Evolutionary conservation across 768 basidiomycete species (phyloP), one percentile per base, ranked within the genome.

Genomic region (Lactarius quietus): DNA sequence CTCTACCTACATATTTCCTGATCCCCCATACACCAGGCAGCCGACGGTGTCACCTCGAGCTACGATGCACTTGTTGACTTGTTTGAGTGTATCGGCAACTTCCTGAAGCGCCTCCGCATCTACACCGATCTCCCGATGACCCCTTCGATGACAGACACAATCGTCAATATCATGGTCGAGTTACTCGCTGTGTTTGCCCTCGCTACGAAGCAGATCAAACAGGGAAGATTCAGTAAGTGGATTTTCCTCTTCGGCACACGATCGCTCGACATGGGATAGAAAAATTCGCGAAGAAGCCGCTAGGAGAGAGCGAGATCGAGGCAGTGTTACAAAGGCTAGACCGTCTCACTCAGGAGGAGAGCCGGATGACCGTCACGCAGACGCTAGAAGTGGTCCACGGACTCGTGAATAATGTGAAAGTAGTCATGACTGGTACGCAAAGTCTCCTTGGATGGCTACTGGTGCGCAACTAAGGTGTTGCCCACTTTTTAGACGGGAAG

Each of bases 251-350:
- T 12, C 6, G 2, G 12, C 18, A 6, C 3, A 38, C 9, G 5
- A 26, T n/a, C 0, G 18, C 51, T 64, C 12, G 53, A 20, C 2
- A 3, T 10, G 17, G 26, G 1, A 23, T 45, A 63, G 62, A 52
- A 28, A 63, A 58, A 41, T 41, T 63, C 2, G 28, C 41, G 6
- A 57, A 29, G 48, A 52, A 57, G 48, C 28, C 58, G 6, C n/a
- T 57, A 2, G 62, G 62, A 51, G 56, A 63, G 15, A 63, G 57
- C n/a, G 62, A 58, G 3, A 57, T 63, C 4, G 36, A 58, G 10
- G 48, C 28, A 1, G n/a, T 23, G 1, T 20, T 58, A 9, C 14
- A 33, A 36, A 57, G 57, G 36, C 26, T 63, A 0, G 38, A 53
- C 23, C 51, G 38, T 20, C 63, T 59, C 29, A 59, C 57, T 2